Base-by-base conservation (phyloP, 306 rosid species). In the Begonia loranthoides region DNA sequence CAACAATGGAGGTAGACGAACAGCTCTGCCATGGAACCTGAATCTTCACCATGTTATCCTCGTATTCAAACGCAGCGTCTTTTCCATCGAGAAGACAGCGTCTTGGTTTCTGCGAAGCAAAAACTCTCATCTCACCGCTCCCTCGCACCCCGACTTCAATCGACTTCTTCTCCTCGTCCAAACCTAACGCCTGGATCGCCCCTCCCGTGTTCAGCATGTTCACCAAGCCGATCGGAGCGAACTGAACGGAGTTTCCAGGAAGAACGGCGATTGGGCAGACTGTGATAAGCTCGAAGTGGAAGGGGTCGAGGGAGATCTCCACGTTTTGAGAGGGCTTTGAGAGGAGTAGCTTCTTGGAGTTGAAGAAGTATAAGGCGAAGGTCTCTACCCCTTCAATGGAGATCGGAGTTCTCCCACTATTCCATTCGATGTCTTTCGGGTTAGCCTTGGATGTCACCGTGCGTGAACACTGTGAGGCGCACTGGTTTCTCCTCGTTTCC, bases 121-220 rank as follows among this genome's bases (percentile, higher is more conserved):
- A 90, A 9, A 72, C 86, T 48, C 79, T 83, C 86, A 86, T 69
- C 51, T 85, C 95, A 9, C 97, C 97, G 0, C 54, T 45, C 6
- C 97, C 97, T 59, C 64, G 82, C 0, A 90, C 74, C 16, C 87
- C 87, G 38, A 90, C 59, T 40, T 58, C 59, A 2, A 74, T 82
- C 2, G 58, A 44, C 47, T 50, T 63, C 2, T 54, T 51, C 48
- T 58, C 73, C 33, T 77, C 73, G 36, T 73, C 51, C 53, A 71
- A 79, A 2, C 40, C 68, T 50, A 89, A 44, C 0, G 87, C 72
- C 48, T 80, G 83, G 41, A 90, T 52, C 46, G 97, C 95, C 9
- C 94, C 97, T 9, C 97, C 92, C 3, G 67, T 82, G 69, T 90
- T 90, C 1, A 85, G 76, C 97, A 90, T 90, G 52, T 90, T 85